Conservation (phyloP, 192 early-diverging fungal genomes). For the Coemansia sp. region DNA sequence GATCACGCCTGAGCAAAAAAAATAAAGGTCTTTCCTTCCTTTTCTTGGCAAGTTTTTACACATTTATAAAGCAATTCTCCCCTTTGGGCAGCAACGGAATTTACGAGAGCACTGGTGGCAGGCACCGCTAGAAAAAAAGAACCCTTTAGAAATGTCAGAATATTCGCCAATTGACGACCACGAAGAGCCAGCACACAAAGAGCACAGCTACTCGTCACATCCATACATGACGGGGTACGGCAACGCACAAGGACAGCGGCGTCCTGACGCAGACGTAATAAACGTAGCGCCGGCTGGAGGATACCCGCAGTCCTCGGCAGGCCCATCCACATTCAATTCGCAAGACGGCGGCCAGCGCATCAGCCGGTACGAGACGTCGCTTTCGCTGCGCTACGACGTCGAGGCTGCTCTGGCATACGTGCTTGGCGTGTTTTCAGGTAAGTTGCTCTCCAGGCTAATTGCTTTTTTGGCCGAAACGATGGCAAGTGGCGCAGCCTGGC, state of each 20-base stretch:
- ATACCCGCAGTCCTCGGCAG: conserved; percentile 39
- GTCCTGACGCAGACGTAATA: conserved; percentile 28
- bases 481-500: too few relatives aligned
- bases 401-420: conserved; percentile 71
- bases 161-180: conserved; percentile 44
- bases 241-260: conserved; percentile 2
- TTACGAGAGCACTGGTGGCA: conserved; percentile 2
- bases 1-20: too few relatives aligned
- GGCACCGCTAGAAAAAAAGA: background rate
- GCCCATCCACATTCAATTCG: conserved; percentile 48
- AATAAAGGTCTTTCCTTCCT: too few relatives aligned
- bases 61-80: too few relatives aligned
- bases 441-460: conserved; percentile 4
- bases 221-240: conserved; percentile 34
- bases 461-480: too few relatives aligned
- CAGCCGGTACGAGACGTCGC: conserved; percentile 78
- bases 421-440: conserved; percentile 57
- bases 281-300: conserved; percentile 11
- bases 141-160: conserved; percentile 29
- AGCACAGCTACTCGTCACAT: conserved; percentile 26
- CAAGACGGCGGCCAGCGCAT: conserved; percentile 59
- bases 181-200: conserved; percentile 15
- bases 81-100: too few relatives aligned
- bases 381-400: conserved; percentile 68
- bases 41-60: too few relatives aligned